Base-by-base conservation (phyloP, 495 filamentous ascomycete species). In the Penicillium bialowiezense region DNA sequence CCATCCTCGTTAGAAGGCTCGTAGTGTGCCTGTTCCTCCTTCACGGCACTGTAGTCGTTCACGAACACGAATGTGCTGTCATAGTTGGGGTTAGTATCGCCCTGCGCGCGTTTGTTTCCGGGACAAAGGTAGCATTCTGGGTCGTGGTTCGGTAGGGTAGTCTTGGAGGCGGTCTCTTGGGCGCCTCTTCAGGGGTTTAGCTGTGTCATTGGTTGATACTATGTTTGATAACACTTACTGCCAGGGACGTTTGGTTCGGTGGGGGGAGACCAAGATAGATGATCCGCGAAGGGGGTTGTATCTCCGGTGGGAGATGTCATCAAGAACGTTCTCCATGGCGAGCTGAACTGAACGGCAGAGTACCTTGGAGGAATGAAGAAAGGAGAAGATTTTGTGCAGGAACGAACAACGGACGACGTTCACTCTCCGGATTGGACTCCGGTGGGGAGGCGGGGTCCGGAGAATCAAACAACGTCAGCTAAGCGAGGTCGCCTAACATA, bases 11-110 rank as follows among this genome's bases (percentile, higher is more conserved):
- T 68, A 28, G 76, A 68, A n/a, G 74, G 70, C 14, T 73, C 68
- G 60, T 90, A 92, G 23, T 80, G 73, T 3, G 77, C 83, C 67
- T 99, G 93, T 41, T 89, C 82, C 69, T 97, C 92, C 63, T 96
- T 96, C 23, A 99, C 91, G 9, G 93, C 93, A 57, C 89, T 92
- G 65, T 93, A 99, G 67, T 99, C 93, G 59, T 99, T 99, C 36
- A 97, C 88, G 53, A 99, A 99, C 9, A 92, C 85, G 56, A 96
- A 97, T 0, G 91, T 96, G 48, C 75, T 83, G 28, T 86, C 73
- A 63, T 97, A 99, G 21, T 87, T 73, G 0, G 93, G 95, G 63
- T 97, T 99, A 51, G 65, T 63, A 59, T 95, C 89, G 48, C 93
- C 95, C 60, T 90, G 84, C 2, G 92, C 93, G n/a, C 93, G 84